Base-by-base conservation (phyloP, 2,329 filamentous ascomycete species). In the Chaetomiaceae sp. region DNA sequence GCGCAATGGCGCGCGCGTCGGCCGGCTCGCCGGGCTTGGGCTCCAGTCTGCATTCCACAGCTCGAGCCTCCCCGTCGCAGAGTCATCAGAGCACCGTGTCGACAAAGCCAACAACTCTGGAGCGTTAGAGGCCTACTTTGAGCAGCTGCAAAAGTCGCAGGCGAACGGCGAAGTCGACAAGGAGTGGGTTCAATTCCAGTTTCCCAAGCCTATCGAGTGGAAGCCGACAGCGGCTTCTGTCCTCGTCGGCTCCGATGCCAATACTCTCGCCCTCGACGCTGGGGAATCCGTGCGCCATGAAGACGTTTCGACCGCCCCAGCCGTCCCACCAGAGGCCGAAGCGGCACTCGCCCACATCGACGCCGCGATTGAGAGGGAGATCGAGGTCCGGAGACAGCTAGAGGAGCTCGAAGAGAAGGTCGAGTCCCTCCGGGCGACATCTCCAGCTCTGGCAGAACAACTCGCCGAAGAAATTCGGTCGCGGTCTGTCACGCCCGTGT, bases 111-210 rank as follows among this genome's bases (percentile, higher is more conserved):
- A 67, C 52, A 80, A 86, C 53, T 80, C 86, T 73, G 80, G 80
- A 58, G 87, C 86, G 55, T 67, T 97, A 78, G 90, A 91, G 58
- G 90, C 89, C 63, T 96, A 96, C 72, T 95, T 90, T 65, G 90
- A 94, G 69, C 89, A 90, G 50, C 87, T 94, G 75, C 90, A 92
- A 70, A 86, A 87, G 68, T 81, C 85, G 59, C 84, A 92, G 32
- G 84, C 90, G 68, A 78, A 78, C 54, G 77, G 79, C 45, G 80
- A 81, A 33, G 73, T 84, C 43, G 86, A 90, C 46, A 84, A 86
- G 61, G 91, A 96, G 68, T 96, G 90, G 90, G 86, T 86, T 38
- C 90, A 96, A 68, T 95, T 90, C 65, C 88, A 96, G 69, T 91
- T 95, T 68, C 87, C 86, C 51, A 87, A 90, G 70, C 81, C 86